Conservation (phyloP, 106 monocot species). For the Amphibolis antarctica region DNA sequence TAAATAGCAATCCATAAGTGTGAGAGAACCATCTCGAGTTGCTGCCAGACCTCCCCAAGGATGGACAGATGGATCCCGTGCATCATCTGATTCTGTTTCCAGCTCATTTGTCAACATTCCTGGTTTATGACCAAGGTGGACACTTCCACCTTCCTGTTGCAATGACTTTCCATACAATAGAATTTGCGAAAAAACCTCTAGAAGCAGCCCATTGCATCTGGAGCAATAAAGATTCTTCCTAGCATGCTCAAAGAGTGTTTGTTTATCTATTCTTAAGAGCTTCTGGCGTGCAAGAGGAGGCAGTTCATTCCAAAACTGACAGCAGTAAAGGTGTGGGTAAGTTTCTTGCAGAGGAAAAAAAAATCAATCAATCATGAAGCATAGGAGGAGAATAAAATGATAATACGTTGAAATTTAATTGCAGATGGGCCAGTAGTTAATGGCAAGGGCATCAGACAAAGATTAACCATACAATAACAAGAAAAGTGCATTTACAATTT, state of each 20-base stretch:
- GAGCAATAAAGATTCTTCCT: constrained; percentile 95
- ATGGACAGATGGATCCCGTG: constrained; percentile 61
- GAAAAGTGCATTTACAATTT: not conserved
- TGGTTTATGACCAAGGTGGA: constrained; percentile 12
- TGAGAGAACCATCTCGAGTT: constrained; percentile 73
- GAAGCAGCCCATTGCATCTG: constrained; percentile 89
- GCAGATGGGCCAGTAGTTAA: too few relatives aligned
- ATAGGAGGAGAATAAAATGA: not conserved
- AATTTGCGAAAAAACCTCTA: constrained; percentile 85
- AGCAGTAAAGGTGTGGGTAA: not conserved
- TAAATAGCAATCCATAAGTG: constrained; percentile 71
- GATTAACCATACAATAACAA: not conserved
- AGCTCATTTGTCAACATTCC: constrained; percentile 8
- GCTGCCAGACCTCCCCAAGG: constrained; percentile 87
- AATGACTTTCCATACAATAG: constrained; percentile 69
- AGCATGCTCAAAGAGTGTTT: constrained; percentile 75
- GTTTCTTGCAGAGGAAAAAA: not conserved
- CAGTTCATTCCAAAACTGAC: constrained; percentile 83
- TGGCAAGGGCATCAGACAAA: not conserved
- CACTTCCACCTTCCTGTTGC: constrained; percentile 38
- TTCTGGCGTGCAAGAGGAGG: constrained; percentile 41
- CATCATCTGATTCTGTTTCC: constrained; percentile 28
- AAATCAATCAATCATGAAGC: not conserved
- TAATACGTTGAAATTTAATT: not conserved
- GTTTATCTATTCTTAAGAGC: constrained; percentile 83